Conservation (phyloP, 2,329 filamentous ascomycete genomes). For the Byssochlamys sp. region DNA sequence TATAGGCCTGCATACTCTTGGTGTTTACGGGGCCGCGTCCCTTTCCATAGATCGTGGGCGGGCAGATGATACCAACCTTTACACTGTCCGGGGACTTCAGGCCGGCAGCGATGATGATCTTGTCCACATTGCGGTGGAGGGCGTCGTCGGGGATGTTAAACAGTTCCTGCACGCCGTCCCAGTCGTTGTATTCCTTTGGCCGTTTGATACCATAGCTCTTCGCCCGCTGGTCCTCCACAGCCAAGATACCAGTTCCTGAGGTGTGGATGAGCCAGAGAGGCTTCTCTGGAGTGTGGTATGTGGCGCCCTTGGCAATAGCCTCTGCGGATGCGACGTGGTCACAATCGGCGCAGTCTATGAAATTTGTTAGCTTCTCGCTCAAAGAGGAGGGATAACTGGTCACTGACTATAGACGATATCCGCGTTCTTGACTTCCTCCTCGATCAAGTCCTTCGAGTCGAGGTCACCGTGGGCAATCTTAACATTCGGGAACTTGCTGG, state of each 20-base stretch:
- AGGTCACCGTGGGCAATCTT: slow-evolving; percentile 36
- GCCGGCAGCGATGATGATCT: slow-evolving; percentile 26
- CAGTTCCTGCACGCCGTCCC: slow-evolving; percentile 35
- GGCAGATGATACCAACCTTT: slow-evolving; percentile 32
- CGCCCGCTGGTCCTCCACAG: slow-evolving; percentile 32
- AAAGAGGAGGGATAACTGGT: not conserved
- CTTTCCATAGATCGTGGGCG: slow-evolving; percentile 34
- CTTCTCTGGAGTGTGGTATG: slow-evolving; percentile 23
- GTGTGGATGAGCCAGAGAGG: slow-evolving; percentile 37
- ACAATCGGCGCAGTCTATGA: slow-evolving; percentile 31
- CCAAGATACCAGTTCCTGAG: slow-evolving; percentile 36
- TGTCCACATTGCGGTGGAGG: slow-evolving; percentile 32
- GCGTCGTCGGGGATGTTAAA: slow-evolving; percentile 32
- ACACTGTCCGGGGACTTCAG: slow-evolving; percentile 18
- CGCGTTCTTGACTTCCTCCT: slow-evolving; percentile 37
- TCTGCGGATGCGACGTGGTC: slow-evolving; percentile 35
- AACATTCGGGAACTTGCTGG: slow-evolving; percentile 31
- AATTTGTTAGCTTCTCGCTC: not conserved
- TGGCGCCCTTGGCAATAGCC: slow-evolving; percentile 33
- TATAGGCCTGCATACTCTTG: slow-evolving; percentile 34
- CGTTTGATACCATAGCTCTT: slow-evolving; percentile 32
- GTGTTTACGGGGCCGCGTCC: slow-evolving; percentile 28
- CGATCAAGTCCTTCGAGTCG: slow-evolving; percentile 31
- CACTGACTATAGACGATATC: slow-evolving; percentile 38
- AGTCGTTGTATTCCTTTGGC: slow-evolving; percentile 38